phyloP scores from a whole-genome alignment of 225 moss, liverwort and hornwort species.

The Bryum argenteum region DNA sequence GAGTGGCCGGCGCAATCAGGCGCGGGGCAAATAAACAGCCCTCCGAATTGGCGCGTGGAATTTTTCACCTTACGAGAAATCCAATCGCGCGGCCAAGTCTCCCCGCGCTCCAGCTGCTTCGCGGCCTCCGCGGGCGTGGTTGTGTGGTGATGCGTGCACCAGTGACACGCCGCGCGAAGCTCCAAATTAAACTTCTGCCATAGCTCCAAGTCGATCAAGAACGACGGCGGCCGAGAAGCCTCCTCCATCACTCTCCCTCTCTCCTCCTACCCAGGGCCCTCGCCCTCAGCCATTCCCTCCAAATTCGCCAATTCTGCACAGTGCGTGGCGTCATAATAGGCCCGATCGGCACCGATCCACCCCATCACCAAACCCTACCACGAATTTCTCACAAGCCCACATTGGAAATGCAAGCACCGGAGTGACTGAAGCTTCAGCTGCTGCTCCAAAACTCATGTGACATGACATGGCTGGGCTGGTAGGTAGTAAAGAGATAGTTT shows the following conservation, averaged over 20 bases:
- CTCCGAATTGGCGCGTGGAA: conserved; percentile 69
- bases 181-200: conserved; percentile 75
- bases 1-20: conserved; percentile 69
- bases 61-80: conserved; percentile 74
- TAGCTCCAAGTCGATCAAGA: conserved; percentile 69
- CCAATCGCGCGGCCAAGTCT: conserved; percentile 72
- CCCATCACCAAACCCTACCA: conserved; percentile 56
- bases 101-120: conserved; percentile 73
- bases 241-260: conserved; percentile 50
- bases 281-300: conserved; percentile 28
- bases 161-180: conserved; percentile 71
- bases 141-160: conserved; percentile 80
- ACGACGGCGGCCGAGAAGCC: conserved; percentile 55
- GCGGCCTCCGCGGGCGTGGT: conserved; percentile 74
- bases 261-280: conserved; percentile 14
- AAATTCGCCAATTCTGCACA: conserved; percentile 28
- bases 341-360: conserved; percentile 36
- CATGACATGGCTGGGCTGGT: neutral
- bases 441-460: neutral
- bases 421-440: neutral
- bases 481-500: neutral
- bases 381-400: conserved; percentile 28
- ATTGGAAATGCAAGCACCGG: neutral
- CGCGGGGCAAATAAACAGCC: conserved; percentile 70
- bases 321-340: conserved; percentile 23